Evolutionary conservation across 805 yeast species (phyloP), one percentile per base, ranked within the genome.

Genomic region (Ogataea trehalophila): DNA sequence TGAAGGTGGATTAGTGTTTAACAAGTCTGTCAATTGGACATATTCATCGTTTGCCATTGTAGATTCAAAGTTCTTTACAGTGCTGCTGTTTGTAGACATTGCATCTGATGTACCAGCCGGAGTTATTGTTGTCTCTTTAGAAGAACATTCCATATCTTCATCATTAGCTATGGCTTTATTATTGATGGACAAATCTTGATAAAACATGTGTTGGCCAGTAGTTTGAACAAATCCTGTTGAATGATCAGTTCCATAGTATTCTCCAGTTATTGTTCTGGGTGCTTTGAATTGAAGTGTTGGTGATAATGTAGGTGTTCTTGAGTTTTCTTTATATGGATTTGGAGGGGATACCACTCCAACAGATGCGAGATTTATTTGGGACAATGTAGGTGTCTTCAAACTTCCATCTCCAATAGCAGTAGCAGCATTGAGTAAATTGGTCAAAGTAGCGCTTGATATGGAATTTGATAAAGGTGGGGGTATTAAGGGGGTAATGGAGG

Each of bases 31-130:
- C 35, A 72, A 54, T 52, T 72, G 74, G 1, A 63, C 56, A 44
- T 70, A 71, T 48, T 72, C 75, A 38, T 70, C 73, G 52, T 72
- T 71, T 14, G 72, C 74, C 44, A 71, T 53, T 17, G 51, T 43
- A 2, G 70, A 66, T 46, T 62, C 61, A 52, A 65, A 67, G 20
- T 60, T 58, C 40, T 51, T 57, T 4, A 18, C 42, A 18, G 46
- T 45, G 14, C 58, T 52, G 22, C 53, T 43, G 18, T 49, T 46
- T 2, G 54, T 45, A 4, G 62, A 55, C 14, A 52, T 15, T 6
- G 54, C 45, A 18, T 53, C 57, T 13, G 59, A 50, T 3, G 48
- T 26, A 2, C 47, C 52, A 33, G 47, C 58, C 34, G 59, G 58
- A n/a, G 56, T 53, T 13, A 43, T 44, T 16, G 55, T 45, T 5